These are phyloP conservation scores for Turnera subulata DNA, from an alignment of 345 rosid species.

Conservation along the genomic window DNA sequence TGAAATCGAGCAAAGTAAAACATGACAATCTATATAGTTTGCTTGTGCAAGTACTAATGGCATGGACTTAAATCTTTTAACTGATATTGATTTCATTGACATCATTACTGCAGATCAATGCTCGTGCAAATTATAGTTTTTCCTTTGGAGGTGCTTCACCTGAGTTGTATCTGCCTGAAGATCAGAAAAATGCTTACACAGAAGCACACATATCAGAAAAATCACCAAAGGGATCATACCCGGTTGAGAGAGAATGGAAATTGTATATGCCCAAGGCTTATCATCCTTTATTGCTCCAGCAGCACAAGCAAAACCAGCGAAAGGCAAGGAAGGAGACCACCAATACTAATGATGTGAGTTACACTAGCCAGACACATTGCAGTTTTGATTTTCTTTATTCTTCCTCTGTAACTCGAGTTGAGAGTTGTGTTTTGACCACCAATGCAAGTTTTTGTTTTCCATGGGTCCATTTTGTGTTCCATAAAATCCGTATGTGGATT, in stretches of 20 bases:
- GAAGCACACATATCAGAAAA: constrained; percentile 27
- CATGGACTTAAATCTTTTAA: background rate
- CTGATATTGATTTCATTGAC: no score
- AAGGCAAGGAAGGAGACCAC: constrained; percentile 44
- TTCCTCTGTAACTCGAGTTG: background rate
- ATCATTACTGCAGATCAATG: constrained; percentile 53
- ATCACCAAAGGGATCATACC: constrained; percentile 25
- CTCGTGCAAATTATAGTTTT: constrained; percentile 79
- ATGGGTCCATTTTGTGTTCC: no score
- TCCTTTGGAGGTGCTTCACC: constrained; percentile 77
- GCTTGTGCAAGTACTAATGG: background rate
- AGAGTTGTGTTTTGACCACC: no score
- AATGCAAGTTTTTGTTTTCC: no score
- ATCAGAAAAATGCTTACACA: constrained; percentile 28
- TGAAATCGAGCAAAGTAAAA: no score
- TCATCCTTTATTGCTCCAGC: constrained; percentile 86
- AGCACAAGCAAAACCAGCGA: constrained; percentile 58
- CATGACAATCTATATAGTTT: background rate
- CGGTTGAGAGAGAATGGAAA: constrained; percentile 51
- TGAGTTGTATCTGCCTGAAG: constrained; percentile 50
- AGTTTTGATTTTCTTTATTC: background rate
- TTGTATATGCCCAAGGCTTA: constrained; percentile 74
- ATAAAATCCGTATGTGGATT: no score
- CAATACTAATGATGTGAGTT: constrained; percentile 52
- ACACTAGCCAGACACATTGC: constrained; percentile 1